Conservation (phyloP, 768 basidiomycete species). For the Pisolithus microcarpus region DNA sequence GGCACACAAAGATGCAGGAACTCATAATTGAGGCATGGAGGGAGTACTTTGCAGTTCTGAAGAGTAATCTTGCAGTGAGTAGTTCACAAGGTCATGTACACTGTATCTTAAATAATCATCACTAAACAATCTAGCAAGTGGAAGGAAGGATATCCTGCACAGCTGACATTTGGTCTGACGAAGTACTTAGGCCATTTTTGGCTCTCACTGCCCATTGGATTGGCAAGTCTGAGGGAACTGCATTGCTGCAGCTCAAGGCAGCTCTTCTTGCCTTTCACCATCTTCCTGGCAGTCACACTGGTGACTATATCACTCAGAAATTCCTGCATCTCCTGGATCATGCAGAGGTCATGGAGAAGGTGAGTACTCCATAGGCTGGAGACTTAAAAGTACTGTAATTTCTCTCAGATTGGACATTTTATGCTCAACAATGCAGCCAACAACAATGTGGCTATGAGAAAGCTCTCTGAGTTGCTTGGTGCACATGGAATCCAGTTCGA, state of each 20-base stretch:
- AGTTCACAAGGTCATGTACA: no score
- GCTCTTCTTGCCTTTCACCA: constrained; percentile 8
- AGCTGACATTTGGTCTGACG: constrained; percentile 11
- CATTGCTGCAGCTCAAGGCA: constrained; percentile 4
- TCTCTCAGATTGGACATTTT: constrained; percentile 2
- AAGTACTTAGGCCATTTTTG: constrained; percentile 5
- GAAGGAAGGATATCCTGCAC: no score
- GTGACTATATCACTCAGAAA: constrained; percentile 3
- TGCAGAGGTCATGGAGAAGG: neutral
- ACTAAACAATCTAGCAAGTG: no score
- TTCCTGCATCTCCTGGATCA: neutral
- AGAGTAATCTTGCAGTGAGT: no score
- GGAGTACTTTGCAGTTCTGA: no score
- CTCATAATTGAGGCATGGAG: no score
- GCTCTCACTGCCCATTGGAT: constrained; percentile 14
- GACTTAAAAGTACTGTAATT: no score
- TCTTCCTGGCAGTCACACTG: constrained; percentile 11
- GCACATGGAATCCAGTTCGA: constrained; percentile 6
- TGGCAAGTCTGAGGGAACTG: neutral
- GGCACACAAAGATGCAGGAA: constrained; percentile 14
- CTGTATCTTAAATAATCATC: no score
- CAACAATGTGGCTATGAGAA: constrained; percentile 5
- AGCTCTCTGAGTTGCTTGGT: neutral
- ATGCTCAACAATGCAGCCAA: constrained; percentile 1
- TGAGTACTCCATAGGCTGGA: neutral